Percentiles rank a stretch among this genome's conserved stretches.
These are phyloP conservation scores for Geosmithia morbida DNA, from an alignment of 2,329 filamentous ascomycete genomes.

Conservation along the genomic window DNA sequence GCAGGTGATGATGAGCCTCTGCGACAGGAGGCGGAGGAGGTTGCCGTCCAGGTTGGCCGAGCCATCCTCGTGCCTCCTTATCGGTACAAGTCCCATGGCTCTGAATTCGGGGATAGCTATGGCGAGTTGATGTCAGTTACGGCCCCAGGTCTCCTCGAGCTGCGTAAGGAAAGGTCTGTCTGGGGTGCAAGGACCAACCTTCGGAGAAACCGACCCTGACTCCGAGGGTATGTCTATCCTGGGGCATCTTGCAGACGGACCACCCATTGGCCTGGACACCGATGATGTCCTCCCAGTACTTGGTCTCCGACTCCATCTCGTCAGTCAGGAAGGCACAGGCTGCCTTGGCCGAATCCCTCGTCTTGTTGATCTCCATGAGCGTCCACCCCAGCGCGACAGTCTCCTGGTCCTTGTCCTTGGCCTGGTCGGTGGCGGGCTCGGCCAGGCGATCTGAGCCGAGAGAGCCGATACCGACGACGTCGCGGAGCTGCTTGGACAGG, in stretches of 20 bases:
- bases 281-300: conserved; percentile 80
- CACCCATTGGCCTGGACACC: conserved; percentile 73
- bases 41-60: conserved; percentile 59
- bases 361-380: conserved; percentile 59
- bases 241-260: conserved; percentile 66
- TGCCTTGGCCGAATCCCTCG: conserved; percentile 58
- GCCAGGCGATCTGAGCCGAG: conserved; percentile 54
- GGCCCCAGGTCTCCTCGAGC: background rate
- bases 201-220: conserved; percentile 87
- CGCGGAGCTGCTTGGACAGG: conserved; percentile 55
- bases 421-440: conserved; percentile 41
- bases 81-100: conserved; percentile 63
- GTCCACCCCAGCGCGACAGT: conserved; percentile 56
- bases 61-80: conserved; percentile 63
- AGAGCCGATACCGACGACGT: conserved; percentile 59
- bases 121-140: conserved; percentile 11
- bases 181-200: conserved; percentile 22
- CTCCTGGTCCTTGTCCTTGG: conserved; percentile 40
- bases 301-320: conserved; percentile 67
- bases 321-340: conserved; percentile 59
- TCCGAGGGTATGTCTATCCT: conserved; percentile 59
- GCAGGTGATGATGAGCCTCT: conserved; percentile 54
- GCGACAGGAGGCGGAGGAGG: conserved; percentile 30
- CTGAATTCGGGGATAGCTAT: conserved; percentile 41
- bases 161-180: too few relatives aligned